These are phyloP conservation scores for Phytophthora pini DNA, from an alignment of 352 stramenopile species.

Conservation along the genomic window DNA sequence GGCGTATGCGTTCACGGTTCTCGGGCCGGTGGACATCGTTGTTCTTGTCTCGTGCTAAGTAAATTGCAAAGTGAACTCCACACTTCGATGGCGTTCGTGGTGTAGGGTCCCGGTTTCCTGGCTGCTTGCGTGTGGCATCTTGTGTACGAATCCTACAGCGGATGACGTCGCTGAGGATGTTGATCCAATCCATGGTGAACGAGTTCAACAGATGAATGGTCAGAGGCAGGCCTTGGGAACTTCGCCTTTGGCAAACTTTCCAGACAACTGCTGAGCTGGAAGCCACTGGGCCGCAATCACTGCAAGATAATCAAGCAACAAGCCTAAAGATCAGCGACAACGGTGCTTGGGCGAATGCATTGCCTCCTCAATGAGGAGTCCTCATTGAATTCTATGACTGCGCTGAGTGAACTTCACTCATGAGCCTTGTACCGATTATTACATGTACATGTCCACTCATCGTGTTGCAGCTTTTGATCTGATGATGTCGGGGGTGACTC, in stretches of 20 bases:
- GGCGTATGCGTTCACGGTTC: slow-evolving; percentile 55
- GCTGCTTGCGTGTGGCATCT: slow-evolving; percentile 24
- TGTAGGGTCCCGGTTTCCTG: neutral
- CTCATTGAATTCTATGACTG: too few relatives aligned
- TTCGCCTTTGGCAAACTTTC: neutral
- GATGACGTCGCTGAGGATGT: slow-evolving; percentile 6
- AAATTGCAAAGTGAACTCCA: slow-evolving; percentile 21
- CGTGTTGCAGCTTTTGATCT: too few relatives aligned
- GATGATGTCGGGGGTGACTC: too few relatives aligned
- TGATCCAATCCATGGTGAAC: slow-evolving; percentile 8
- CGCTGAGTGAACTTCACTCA: too few relatives aligned
- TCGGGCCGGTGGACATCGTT: slow-evolving; percentile 33
- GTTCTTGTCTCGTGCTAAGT: slow-evolving; percentile 9
- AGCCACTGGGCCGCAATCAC: too few relatives aligned
- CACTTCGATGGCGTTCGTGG: neutral
- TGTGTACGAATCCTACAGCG: slow-evolving; percentile 15
- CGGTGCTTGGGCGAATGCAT: too few relatives aligned
- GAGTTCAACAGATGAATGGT: slow-evolving; percentile 4
- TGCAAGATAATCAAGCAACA: too few relatives aligned
- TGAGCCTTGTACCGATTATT: too few relatives aligned
- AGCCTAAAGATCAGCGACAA: too few relatives aligned
- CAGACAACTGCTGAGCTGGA: neutral
- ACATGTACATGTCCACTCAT: too few relatives aligned
- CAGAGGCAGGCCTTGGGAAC: neutral
- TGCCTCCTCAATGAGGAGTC: too few relatives aligned